Evolutionary conservation across 768 basidiomycete species (phyloP), one percentile per base, ranked within the genome.

Genomic region (Lyophyllum shimeji): DNA sequence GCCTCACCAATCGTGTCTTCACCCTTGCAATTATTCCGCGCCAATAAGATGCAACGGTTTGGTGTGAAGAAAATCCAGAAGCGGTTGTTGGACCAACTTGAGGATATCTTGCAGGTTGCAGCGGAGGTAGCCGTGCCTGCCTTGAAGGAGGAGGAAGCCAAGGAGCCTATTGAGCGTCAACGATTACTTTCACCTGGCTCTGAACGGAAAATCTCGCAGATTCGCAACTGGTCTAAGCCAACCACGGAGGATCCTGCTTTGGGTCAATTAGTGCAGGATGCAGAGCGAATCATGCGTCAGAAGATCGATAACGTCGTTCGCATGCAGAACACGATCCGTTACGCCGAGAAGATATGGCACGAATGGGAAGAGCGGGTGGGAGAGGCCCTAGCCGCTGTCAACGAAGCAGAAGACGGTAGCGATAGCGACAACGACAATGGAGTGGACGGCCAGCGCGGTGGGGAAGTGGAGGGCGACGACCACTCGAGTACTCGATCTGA

Each of bases 321-420:
- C 37, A 86, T 99, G 86, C 93, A 96, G 72, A 97, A 96, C 67
- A 98, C 95, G 18, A 95, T 99, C 63, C 81, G 92, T 52, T 98
- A 98, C 71, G 87, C 94, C 39, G 97, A 98, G 76, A 96, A 95
- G 75, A 91, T 97, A 27, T 87, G 96, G 76, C 89, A 89, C 64
- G 97, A 98, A 73, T 98, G 96, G 95, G 90, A 98, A 71, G 89
- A 91, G 65, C 86, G 84, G 63, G 88, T 97, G 13, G 88, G 85
- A 57, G 81, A 84, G 63, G 81, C 79, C 40, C 71, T 95, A 31
- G 81, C 80, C 3, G 74, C 74, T 31, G 73, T 77, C 24, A 82
- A 85, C 17, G 83, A 82, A 17, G 74, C 72, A 44, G 84, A 82
- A 7, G 84, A 83, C 42, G 82, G 75, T 48, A 71, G 68, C 25